These are phyloP conservation scores for Penicillium sp. DNA, from an alignment of 2,329 filamentous ascomycete species.

Conservation along the genomic window DNA sequence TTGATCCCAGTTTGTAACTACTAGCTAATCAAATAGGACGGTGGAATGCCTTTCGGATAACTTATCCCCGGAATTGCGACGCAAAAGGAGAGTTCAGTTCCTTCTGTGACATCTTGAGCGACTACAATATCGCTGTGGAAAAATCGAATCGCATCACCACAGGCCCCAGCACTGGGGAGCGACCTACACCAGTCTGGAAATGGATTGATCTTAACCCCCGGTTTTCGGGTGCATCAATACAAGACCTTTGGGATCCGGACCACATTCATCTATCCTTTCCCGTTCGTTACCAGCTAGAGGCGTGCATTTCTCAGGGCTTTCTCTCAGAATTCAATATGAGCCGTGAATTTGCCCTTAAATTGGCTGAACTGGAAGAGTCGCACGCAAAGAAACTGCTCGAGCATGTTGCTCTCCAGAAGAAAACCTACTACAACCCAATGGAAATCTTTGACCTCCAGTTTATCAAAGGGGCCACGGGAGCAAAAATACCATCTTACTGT, in stretches of 20 bases:
- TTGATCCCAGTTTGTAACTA: neutral
- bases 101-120: conserved; percentile 63
- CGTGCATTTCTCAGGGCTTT: conserved; percentile 80
- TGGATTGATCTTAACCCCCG: conserved; percentile 44
- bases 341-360: conserved; percentile 66
- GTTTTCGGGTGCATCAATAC: conserved; percentile 31
- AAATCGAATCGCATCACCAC: conserved; percentile 48
- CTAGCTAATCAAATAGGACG: conserved; percentile 47
- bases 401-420: conserved; percentile 69
- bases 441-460: conserved; percentile 65
- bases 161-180: conserved; percentile 33
- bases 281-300: conserved; percentile 88
- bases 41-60: conserved; percentile 67
- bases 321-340: conserved; percentile 78
- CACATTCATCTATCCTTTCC: conserved; percentile 65
- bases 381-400: conserved; percentile 73
- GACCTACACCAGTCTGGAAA: conserved; percentile 40
- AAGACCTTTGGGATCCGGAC: conserved; percentile 40
- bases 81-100: conserved; percentile 43
- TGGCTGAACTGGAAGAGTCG: conserved; percentile 57
- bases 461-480: conserved; percentile 52
- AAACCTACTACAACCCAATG: conserved; percentile 71
- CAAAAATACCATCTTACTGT: conserved; percentile 72
- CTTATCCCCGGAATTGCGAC: conserved; percentile 44
- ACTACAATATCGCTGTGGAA: conserved; percentile 71